phyloP scores from a whole-genome alignment of 257 asterid species.

The Perilla frutescens region DNA sequence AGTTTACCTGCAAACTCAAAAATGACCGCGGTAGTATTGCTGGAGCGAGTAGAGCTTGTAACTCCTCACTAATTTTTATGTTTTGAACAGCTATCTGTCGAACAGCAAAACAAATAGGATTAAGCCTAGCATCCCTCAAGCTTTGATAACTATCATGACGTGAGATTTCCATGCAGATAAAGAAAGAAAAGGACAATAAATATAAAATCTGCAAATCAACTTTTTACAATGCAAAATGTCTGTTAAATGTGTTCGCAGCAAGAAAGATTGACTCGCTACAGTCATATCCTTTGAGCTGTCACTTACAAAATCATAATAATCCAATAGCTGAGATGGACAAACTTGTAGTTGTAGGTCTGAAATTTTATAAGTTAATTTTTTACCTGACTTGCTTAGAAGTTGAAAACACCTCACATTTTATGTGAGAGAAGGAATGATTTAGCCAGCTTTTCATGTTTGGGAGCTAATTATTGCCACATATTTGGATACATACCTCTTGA shows the following conservation, averaged over 20 bases:
- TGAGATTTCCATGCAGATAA: constrained; percentile 1
- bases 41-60: constrained; percentile 88
- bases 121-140: neutral
- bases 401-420: neutral
- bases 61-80: constrained; percentile 70
- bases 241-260: neutral
- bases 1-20: constrained; percentile 73
- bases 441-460: neutral
- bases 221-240: neutral
- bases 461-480: neutral
- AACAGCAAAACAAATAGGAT: constrained; percentile 32
- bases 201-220: neutral
- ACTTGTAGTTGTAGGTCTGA: neutral
- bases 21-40: constrained; percentile 82
- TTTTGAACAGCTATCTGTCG: constrained; percentile 72
- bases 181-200: neutral
- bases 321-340: constrained; percentile 1
- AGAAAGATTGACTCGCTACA: constrained; percentile 1
- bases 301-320: constrained; percentile 1
- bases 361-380: neutral
- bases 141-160: constrained; percentile 22
- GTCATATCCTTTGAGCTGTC: neutral
- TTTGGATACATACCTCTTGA: constrained; percentile 65
- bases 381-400: neutral
- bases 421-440: neutral